Percentiles rank a stretch among this genome's conserved stretches.
phyloP scores from a whole-genome alignment of 192 early-diverging fungal genomes.

The Linnemannia schmuckeri region DNA sequence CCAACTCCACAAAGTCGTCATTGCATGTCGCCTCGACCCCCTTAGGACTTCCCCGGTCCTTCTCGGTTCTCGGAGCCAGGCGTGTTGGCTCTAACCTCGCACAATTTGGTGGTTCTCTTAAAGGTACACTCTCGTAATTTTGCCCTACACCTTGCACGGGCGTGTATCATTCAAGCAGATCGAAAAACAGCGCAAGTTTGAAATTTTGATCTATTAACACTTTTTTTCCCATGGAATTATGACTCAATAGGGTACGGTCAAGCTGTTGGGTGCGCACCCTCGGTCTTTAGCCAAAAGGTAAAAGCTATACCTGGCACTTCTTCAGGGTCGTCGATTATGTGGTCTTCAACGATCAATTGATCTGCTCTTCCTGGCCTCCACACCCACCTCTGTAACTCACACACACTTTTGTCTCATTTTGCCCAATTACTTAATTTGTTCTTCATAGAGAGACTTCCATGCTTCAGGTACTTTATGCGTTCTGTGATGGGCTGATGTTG shows the following conservation, averaged over 20 bases:
- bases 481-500: not conserved
- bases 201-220: not conserved
- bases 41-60: slow-evolving; percentile 30
- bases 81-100: slow-evolving; percentile 15
- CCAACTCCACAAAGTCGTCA: slow-evolving; percentile 11
- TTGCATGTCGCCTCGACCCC: slow-evolving; percentile 3
- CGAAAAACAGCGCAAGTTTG: not conserved
- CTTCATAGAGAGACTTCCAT: slow-evolving; percentile 44
- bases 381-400: not conserved
- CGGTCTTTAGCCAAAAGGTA: slow-evolving; percentile 51
- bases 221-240: not conserved
- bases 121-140: slow-evolving; percentile 12
- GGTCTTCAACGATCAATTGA: not conserved
- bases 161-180: not conserved
- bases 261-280: slow-evolving; percentile 43
- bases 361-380: too few relatives aligned
- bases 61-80: slow-evolving; percentile 42
- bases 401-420: not conserved
- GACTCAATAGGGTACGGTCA: slow-evolving; percentile 31
- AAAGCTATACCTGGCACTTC: not conserved
- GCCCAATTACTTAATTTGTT: not conserved
- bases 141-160: not conserved
- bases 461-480: slow-evolving; percentile 33
- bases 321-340: not conserved
- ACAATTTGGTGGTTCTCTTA: slow-evolving; percentile 29